These are phyloP conservation scores for Botrytis aclada DNA, from an alignment of 2,329 filamentous ascomycete genomes.

Conservation along the genomic window DNA sequence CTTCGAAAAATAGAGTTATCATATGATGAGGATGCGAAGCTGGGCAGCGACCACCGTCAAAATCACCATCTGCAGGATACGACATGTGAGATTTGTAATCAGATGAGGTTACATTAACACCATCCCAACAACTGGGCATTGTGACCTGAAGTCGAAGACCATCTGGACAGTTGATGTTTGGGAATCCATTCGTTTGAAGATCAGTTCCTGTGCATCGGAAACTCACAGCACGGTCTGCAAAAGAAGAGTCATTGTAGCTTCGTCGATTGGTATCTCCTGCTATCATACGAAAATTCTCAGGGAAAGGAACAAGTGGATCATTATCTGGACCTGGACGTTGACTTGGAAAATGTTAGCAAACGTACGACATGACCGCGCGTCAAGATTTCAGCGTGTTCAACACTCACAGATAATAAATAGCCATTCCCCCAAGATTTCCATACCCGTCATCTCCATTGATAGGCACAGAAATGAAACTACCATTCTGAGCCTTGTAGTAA, in stretches of 20 bases:
- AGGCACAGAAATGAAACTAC: constrained; percentile 36
- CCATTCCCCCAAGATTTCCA: constrained; percentile 29
- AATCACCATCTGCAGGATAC: constrained; percentile 43
- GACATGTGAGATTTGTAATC: constrained; percentile 57
- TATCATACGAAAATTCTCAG: constrained; percentile 46
- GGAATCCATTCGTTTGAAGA: constrained; percentile 49
- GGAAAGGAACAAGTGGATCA: constrained; percentile 11
- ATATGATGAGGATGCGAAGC: constrained; percentile 51
- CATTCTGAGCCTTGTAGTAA: constrained; percentile 36
- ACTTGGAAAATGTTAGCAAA: neutral
- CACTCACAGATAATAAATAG: constrained; percentile 40
- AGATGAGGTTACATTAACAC: constrained; percentile 51
- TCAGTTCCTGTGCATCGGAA: constrained; percentile 53
- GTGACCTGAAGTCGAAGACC: constrained; percentile 53
- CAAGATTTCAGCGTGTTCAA: neutral
- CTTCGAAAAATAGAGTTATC: constrained; percentile 58
- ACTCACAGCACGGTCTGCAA: constrained; percentile 29
- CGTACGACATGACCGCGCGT: too few relatives aligned
- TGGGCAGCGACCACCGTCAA: constrained; percentile 48
- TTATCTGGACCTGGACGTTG: constrained; percentile 17
- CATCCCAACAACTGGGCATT: constrained; percentile 62
- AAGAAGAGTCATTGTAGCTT: constrained; percentile 14
- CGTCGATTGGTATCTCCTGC: constrained; percentile 39
- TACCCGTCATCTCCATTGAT: constrained; percentile 39
- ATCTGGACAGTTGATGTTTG: constrained; percentile 51